Percentiles rank a stretch among this genome's conserved stretches.
These are phyloP conservation scores for Termitomyces sp. DNA, from an alignment of 768 basidiomycete species.

Conservation along the genomic window DNA sequence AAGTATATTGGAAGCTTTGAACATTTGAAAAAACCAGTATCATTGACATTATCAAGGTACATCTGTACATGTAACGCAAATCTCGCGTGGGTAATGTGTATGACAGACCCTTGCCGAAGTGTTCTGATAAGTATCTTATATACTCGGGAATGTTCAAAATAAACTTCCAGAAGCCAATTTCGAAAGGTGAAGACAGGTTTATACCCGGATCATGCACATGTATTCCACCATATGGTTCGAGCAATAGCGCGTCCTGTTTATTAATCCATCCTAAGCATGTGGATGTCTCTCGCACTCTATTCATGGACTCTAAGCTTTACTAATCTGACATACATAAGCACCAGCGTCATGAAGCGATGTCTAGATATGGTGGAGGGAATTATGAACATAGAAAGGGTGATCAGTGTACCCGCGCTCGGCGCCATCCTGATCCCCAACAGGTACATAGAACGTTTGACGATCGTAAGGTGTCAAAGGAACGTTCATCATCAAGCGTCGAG, in stretches of 20 bases:
- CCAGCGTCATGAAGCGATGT: slow-evolving; percentile 5
- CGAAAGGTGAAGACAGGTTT: not conserved
- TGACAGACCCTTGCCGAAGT: not conserved
- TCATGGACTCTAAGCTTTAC: too few relatives aligned
- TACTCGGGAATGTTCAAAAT: not conserved
- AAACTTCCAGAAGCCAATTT: not conserved
- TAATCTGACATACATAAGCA: not conserved
- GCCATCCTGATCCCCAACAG: not conserved
- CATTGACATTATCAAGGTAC: not conserved
- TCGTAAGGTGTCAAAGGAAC: not conserved
- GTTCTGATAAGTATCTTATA: not conserved
- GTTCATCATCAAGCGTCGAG: not conserved
- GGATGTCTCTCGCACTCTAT: too few relatives aligned
- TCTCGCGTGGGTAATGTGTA: not conserved
- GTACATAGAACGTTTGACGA: not conserved
- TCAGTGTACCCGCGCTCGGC: not conserved
- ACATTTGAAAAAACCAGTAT: not conserved
- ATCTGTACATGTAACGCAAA: not conserved
- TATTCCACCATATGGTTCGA: not conserved
- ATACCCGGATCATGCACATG: not conserved
- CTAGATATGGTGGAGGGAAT: not conserved
- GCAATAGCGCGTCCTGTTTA: not conserved
- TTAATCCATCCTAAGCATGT: not conserved
- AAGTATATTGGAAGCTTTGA: not conserved
- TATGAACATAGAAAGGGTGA: not conserved